Percentiles rank a stretch among this genome's conserved stretches.
These are phyloP conservation scores for Pichia thaimueangensis DNA, from an alignment of 805 yeast species.

Conservation along the genomic window DNA sequence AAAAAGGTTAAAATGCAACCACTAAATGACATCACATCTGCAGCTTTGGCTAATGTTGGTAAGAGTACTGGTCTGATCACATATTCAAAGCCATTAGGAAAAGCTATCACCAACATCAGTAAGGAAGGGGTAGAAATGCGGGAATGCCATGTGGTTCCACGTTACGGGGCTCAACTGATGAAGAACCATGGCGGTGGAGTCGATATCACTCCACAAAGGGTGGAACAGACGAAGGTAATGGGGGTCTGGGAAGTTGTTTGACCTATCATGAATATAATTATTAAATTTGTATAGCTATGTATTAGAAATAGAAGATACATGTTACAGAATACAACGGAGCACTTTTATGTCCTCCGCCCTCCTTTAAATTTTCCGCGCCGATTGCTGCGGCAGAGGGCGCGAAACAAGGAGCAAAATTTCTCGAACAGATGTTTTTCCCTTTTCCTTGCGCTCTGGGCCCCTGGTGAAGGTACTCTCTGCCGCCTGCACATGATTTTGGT, in stretches of 20 bases:
- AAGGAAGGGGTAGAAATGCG: slow-evolving; percentile 68
- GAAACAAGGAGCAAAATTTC: too few species aligned
- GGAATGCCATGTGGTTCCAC: slow-evolving; percentile 85
- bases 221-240: slow-evolving; percentile 56
- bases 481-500: too few species aligned
- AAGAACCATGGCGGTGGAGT: slow-evolving; percentile 88
- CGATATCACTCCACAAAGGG: slow-evolving; percentile 81
- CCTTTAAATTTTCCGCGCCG: too few species aligned
- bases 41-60: slow-evolving; percentile 72
- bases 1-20: slow-evolving; percentile 60
- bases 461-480: too few species aligned
- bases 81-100: slow-evolving; percentile 87
- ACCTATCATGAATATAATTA: too few species aligned
- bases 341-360: too few species aligned
- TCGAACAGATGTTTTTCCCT: too few species aligned
- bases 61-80: slow-evolving; percentile 65
- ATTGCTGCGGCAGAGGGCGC: too few species aligned
- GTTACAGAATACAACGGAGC: too few species aligned
- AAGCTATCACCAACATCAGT: slow-evolving; percentile 74
- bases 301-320: too few species aligned
- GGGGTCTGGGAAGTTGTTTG: slow-evolving; percentile 58
- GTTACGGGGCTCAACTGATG: slow-evolving; percentile 64
- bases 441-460: too few species aligned
- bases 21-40: slow-evolving; percentile 67
- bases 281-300: too few species aligned